These are phyloP conservation scores for Candida ulmi DNA, from an alignment of 805 yeast species.

Conservation along the genomic window DNA sequence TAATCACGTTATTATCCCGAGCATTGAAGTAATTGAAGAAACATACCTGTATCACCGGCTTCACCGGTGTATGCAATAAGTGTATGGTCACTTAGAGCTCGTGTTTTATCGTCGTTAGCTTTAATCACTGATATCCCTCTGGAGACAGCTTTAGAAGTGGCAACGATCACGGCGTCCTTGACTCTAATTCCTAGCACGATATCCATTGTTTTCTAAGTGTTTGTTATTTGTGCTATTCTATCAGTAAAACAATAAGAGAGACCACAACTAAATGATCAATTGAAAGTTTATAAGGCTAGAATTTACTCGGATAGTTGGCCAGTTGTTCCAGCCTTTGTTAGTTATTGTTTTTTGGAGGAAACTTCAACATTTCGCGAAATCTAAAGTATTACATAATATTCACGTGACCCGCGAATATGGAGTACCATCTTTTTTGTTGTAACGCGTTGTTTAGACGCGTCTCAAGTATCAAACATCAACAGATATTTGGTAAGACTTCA, in stretches of 20 bases:
- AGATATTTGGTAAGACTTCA: no score
- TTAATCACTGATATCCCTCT: conserved; percentile 84
- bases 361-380: neutral
- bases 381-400: neutral
- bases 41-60: conserved; percentile 76
- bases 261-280: no score
- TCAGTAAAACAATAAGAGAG: neutral
- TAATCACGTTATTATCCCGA: neutral
- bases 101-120: conserved; percentile 74
- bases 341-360: neutral
- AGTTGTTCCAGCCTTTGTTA: neutral
- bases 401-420: neutral
- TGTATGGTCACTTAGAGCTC: conserved; percentile 66
- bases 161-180: conserved; percentile 74
- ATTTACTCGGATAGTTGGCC: no score
- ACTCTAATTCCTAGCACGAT: conserved; percentile 82
- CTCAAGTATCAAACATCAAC: neutral
- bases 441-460: neutral
- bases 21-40: neutral
- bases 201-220: conserved; percentile 53
- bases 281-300: no score
- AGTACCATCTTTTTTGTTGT: no score
- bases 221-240: neutral
- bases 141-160: conserved; percentile 92
- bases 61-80: conserved; percentile 92